Conservation (phyloP, 1,139 yeast genomes). For the Debaryomyces sp. region DNA sequence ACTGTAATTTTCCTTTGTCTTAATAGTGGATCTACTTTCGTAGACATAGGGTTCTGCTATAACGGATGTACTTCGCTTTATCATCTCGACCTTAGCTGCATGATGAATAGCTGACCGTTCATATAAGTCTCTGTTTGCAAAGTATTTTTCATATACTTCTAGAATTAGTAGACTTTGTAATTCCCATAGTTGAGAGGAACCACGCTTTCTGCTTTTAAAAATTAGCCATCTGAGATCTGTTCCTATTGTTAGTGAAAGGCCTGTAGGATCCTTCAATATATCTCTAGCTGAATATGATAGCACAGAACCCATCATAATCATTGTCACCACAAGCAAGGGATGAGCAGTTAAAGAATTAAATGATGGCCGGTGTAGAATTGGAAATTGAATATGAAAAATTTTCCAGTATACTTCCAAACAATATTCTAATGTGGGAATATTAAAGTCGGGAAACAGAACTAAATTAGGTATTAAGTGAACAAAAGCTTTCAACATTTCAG, state of each 20-base stretch:
- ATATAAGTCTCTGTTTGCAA: conserved; percentile 50
- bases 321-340: conserved; percentile 49
- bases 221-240: conserved; percentile 61
- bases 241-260: conserved; percentile 41
- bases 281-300: conserved; percentile 8
- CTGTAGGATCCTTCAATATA: conserved; percentile 12
- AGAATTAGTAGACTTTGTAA: conserved; percentile 58
- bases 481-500: not conserved
- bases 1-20: conserved; percentile 3
- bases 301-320: conserved; percentile 55
- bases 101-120: conserved; percentile 70
- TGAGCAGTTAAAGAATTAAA: conserved; percentile 51
- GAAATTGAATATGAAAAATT: conserved; percentile 55
- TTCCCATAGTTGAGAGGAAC: conserved; percentile 57
- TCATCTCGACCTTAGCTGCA: conserved; percentile 64
- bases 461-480: not conserved
- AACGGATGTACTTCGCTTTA: conserved; percentile 62
- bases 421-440: conserved; percentile 6
- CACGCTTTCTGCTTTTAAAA: conserved; percentile 51
- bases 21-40: conserved; percentile 9
- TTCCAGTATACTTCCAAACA: conserved; percentile 44
- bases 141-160: conserved; percentile 55
- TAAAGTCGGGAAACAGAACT: not conserved
- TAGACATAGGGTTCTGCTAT: conserved; percentile 52
- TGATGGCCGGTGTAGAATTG: conserved; percentile 58